Evolutionary conservation across 2,329 filamentous ascomycete genomes (phyloP).

Genomic region (Orbilia oligospora): DNA sequence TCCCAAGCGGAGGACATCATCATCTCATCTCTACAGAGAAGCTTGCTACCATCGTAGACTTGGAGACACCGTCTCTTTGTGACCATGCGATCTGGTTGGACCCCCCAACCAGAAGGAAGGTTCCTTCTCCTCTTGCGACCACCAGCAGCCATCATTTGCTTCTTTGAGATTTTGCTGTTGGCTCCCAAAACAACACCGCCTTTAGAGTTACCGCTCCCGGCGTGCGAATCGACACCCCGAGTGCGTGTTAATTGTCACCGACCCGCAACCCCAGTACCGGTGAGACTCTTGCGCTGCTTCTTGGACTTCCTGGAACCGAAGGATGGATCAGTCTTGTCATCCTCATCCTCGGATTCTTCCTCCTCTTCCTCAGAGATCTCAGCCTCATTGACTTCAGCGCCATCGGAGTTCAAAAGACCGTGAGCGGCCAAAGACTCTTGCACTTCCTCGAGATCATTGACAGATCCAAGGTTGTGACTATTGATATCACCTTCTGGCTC

Average conservation of each 20-base stretch:
- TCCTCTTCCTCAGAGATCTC: constrained; percentile 68
- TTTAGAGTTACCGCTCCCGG: constrained; percentile 66
- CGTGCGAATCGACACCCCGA: constrained; percentile 60
- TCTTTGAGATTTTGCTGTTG: constrained; percentile 58
- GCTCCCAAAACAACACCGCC: constrained; percentile 46
- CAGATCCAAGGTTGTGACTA: constrained; percentile 75
- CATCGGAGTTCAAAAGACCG: constrained; percentile 62
- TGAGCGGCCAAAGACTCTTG: constrained; percentile 62
- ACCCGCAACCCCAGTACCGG: constrained; percentile 59
- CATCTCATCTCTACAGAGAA: constrained; percentile 98
- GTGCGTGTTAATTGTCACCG: constrained; percentile 61
- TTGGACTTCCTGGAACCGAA: constrained; percentile 65
- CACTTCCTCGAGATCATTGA: constrained; percentile 73
- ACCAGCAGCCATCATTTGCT: constrained; percentile 68
- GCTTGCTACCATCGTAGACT: constrained; percentile 88
- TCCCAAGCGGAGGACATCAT: constrained; percentile 97
- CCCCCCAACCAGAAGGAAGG: constrained; percentile 95
- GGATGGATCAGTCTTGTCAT: constrained; percentile 71
- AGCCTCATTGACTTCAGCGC: constrained; percentile 60
- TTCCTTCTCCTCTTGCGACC: constrained; percentile 92
- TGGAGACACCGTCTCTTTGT: constrained; percentile 98
- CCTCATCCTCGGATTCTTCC: constrained; percentile 75
- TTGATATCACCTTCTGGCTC: constrained; percentile 79
- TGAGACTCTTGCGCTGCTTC: constrained; percentile 59
- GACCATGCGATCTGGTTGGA: constrained; percentile 91